Base-by-base conservation (phyloP, 306 rosid species). In the Cicer pinnatifidum region DNA sequence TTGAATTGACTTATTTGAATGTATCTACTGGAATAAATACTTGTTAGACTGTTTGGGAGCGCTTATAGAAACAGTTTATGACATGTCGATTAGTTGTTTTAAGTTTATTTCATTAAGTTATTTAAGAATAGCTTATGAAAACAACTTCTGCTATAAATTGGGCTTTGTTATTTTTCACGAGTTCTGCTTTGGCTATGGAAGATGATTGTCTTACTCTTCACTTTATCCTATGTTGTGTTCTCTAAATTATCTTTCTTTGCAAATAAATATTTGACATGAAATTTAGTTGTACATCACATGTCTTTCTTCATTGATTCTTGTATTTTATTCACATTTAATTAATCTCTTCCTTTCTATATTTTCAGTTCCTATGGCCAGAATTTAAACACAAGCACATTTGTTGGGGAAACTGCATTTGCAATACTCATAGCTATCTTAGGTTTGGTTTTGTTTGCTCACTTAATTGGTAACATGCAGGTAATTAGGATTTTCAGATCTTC, bases 381-480 rank as follows among this genome's bases (percentile, higher is more conserved):
- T 77, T 84, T 91, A 82, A 54, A 1, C 12, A 84, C 96, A 52
- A 93, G 90, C 83, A 89, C 92, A 9, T 91, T 74, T 60, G 69
- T 91, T 33, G 78, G 94, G 80, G 98, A 93, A 79, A 91, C 98
- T 78, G 63, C 86, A 37, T 93, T 93, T 81, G 94, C 96, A 46
- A 88, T 91, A 75, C 85, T 91, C 73, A 83, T 93, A 72, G 87
- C 94, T 65, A 89, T 87, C 63, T 50, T 93, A 69, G 97, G 97
- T 72, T 77, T 93, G 73, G 94, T 93, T 78, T 80, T 93, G 86
- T 89, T 93, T 84, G 91, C 98, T 1, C 94, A 93, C 74, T 89
- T 93, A 61, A 93, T 93, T 47, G 98, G 98, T 70, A 93, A 93
- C 78, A 91, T 93, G 98, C 98, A 93, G 98, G 98, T 88, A 85